These are phyloP conservation scores for Pterocarpus santalinus DNA, from an alignment of 306 rosid species.

Conservation along the genomic window DNA sequence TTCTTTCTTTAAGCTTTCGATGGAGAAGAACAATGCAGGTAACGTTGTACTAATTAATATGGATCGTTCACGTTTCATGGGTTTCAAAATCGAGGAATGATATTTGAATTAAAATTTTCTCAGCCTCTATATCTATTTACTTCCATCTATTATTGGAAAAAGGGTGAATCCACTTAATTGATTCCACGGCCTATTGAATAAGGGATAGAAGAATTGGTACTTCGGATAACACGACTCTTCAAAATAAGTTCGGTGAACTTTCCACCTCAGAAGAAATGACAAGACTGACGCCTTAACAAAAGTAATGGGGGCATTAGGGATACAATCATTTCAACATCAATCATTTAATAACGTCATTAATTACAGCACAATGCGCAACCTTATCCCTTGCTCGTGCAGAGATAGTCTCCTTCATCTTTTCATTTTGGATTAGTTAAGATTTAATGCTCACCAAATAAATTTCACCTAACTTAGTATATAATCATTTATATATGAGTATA, in stretches of 20 bases:
- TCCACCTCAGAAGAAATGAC: conserved; percentile 35
- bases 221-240: too few species aligned
- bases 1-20: neutral
- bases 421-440: neutral
- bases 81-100: neutral
- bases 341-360: conserved; percentile 15
- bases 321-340: conserved; percentile 25
- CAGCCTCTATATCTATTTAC: too few species aligned
- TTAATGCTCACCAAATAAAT: neutral
- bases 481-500: too few species aligned
- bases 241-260: conserved; percentile 22
- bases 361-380: neutral
- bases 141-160: too few species aligned
- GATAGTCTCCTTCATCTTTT: neutral
- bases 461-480: neutral
- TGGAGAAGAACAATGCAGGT: neutral
- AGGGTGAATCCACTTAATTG: too few species aligned
- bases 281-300: conserved; percentile 14
- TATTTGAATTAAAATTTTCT: too few species aligned
- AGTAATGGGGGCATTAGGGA: neutral
- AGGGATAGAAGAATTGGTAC: too few species aligned
- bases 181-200: too few species aligned
- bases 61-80: neutral
- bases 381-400: conserved; percentile 4
- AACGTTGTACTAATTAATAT: neutral